Percentiles rank a stretch among this genome's conserved stretches.
These are phyloP conservation scores for Sclerotiophoma versabilis DNA, from an alignment of 2,329 filamentous ascomycete species.

Conservation along the genomic window DNA sequence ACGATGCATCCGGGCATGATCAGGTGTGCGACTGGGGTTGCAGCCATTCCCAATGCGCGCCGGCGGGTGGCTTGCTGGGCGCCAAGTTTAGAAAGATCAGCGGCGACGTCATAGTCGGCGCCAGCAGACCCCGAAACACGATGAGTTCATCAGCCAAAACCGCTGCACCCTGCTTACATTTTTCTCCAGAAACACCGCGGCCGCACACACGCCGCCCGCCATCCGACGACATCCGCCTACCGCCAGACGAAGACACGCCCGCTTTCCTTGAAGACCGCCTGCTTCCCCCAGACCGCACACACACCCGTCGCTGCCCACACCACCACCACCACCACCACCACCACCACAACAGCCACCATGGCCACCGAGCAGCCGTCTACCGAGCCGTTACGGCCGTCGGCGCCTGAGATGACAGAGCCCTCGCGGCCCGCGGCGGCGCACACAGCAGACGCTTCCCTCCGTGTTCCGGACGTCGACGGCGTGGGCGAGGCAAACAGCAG, in stretches of 20 bases:
- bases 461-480: conserved; percentile 30
- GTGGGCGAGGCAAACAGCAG: conserved; percentile 24
- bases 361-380: conserved; percentile 39
- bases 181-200: conserved; percentile 23
- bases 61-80: conserved; percentile 15
- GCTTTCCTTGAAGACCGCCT: conserved; percentile 21
- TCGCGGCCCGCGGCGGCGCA: conserved; percentile 15
- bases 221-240: conserved; percentile 38
- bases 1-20: conserved; percentile 15
- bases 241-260: conserved; percentile 19
- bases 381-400: conserved; percentile 36
- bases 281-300: conserved; percentile 7
- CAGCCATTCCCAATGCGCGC: not conserved
- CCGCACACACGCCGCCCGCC: conserved; percentile 3
- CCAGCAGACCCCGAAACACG: not conserved
- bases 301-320: conserved; percentile 1
- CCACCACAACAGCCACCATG: conserved; percentile 25
- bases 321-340: conserved; percentile 3
- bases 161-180: conserved; percentile 23
- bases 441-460: conserved; percentile 22
- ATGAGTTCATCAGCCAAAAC: conserved; percentile 9
- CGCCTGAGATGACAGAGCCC: conserved; percentile 18
- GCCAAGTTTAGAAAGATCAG: conserved; percentile 9
- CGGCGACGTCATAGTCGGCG: conserved; percentile 4
- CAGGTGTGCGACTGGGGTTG: conserved; percentile 6